Evolutionary conservation across 148 eudicot genomes (phyloP).

Genomic region (Rheum nobile): DNA sequence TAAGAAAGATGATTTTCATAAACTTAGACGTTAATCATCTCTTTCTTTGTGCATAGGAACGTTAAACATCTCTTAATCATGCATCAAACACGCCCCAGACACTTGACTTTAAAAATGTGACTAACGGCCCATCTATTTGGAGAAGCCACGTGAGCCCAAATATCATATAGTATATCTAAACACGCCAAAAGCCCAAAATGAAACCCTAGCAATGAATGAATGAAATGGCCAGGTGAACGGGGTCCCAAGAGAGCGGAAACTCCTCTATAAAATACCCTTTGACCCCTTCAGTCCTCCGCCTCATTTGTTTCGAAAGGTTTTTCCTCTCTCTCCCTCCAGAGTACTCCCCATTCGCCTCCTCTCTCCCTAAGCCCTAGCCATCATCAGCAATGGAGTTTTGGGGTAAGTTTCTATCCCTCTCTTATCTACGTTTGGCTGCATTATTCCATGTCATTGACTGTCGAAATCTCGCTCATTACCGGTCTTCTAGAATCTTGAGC

Average conservation of each 20-base stretch:
- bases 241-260: neutral
- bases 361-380: slow-evolving; percentile 6
- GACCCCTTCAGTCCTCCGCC: slow-evolving; percentile 12
- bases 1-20: no score
- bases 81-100: no score
- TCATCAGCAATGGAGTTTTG: slow-evolving; percentile 39
- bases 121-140: neutral
- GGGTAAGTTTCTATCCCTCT: slow-evolving; percentile 21
- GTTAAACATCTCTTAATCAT: no score
- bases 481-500: neutral
- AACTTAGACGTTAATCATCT: no score
- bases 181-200: neutral
- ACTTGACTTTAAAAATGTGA: no score
- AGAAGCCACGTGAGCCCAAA: neutral
- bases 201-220: neutral
- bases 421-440: neutral
- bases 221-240: neutral
- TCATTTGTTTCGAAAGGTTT: slow-evolving; percentile 7
- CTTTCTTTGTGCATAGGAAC: no score
- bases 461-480: neutral
- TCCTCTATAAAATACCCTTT: slow-evolving; percentile 10
- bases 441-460: neutral
- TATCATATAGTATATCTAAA: neutral
- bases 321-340: neutral
- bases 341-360: neutral